phyloP scores from a whole-genome alignment of 345 rosid species.

The Lenwebbia sp. region DNA sequence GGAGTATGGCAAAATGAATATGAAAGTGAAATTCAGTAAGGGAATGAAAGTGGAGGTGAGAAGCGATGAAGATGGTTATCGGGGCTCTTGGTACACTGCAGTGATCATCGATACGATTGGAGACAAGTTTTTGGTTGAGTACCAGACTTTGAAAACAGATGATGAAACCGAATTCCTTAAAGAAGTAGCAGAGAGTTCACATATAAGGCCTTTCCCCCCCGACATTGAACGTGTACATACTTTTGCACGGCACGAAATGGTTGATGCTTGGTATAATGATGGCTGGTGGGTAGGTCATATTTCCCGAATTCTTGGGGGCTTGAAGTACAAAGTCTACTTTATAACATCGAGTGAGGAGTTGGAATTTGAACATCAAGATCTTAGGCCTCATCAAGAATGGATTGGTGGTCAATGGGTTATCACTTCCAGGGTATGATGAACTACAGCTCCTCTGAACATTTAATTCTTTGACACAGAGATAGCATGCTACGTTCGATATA shows the following conservation, averaged over 20 bases:
- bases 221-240: not conserved
- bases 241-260: conserved; percentile 3
- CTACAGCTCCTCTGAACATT: not conserved
- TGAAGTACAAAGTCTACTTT: conserved; percentile 28
- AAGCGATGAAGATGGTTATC: conserved; percentile 23
- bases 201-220: conserved; percentile 35
- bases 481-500: not conserved
- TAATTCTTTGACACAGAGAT: not conserved
- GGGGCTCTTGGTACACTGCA: conserved; percentile 26
- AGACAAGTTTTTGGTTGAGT: conserved; percentile 15
- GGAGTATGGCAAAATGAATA: not conserved
- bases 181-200: conserved; percentile 18
- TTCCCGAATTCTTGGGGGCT: not conserved
- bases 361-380: conserved; percentile 21
- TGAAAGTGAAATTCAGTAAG: not conserved
- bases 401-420: conserved; percentile 20
- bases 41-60: conserved; percentile 25
- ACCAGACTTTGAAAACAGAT: conserved; percentile 17
- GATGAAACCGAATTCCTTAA: conserved; percentile 21
- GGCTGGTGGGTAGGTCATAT: conserved; percentile 46
- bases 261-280: conserved; percentile 49
- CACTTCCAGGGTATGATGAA: conserved; percentile 14
- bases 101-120: not conserved
- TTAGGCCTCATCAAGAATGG: conserved; percentile 52
- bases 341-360: conserved; percentile 15